Base-by-base conservation (phyloP, 2,329 filamentous ascomycete species). In the Chaetomiaceae sp. region DNA sequence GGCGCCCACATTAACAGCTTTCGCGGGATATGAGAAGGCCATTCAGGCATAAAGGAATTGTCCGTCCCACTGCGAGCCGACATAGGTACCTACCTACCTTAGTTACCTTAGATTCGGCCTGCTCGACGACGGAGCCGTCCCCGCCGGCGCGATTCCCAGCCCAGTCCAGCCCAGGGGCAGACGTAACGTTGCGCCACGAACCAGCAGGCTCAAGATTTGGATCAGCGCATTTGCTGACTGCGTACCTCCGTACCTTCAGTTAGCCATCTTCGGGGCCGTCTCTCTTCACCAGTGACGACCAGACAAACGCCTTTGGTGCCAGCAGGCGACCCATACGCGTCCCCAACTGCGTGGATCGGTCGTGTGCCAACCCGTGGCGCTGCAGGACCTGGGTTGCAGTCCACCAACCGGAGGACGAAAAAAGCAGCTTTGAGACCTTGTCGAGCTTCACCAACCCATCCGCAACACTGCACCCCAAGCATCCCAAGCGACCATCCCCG, bases 181-280 rank as follows among this genome's bases (percentile, higher is more conserved):
- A 17, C 20, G 40, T 41, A 41, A 47, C 38, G 38, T 50, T 48
- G 48, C 45, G 48, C 48, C 45, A 38, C 35, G 24, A 8, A 33
- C 30, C 3, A 29, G 33, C 30, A 48, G 33, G 19, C 24, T 14
- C 32, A 32, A 43, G 38, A 49, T 46, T 48, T 34, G 29, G 44
- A 49, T 51, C 47, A 48, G 40, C 49, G 34, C 26, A 18, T 30
- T 22, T 11, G 3, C 29, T 4, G 14, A 12, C 6, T n/a, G 32
- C 22, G 14, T 30, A 20, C 34, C 34, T 10, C 17, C 12, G 17
- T 20, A 14, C 34, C 33, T 9, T 35, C 15, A 30, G n/a, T n/a
- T 22, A 20, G 8, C 39, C 20, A n/a, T n/a, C n/a, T n/a, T n/a
- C n/a, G n/a, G n/a, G n/a, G n/a, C n/a, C n/a, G n/a, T n/a, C n/a